These are phyloP conservation scores for Volvox africanus DNA, from an alignment of 139 green algal genomes.

Conservation along the genomic window DNA sequence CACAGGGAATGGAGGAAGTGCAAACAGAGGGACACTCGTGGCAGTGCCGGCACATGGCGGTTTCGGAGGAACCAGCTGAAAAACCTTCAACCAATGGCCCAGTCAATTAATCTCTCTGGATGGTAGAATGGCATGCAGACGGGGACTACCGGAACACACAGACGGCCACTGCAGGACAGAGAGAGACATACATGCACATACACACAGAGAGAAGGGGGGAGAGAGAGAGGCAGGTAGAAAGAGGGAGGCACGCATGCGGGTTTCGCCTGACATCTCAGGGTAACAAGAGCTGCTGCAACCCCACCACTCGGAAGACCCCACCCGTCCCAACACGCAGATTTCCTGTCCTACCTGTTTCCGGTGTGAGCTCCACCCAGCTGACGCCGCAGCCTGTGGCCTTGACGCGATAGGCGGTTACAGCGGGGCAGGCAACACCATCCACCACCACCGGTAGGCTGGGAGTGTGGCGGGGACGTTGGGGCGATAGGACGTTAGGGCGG, in stretches of 20 bases:
- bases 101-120: background rate
- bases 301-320: no score
- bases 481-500: background rate
- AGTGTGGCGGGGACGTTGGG: background rate
- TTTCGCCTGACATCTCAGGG: no score
- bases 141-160: no score
- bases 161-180: no score
- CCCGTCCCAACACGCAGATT: background rate
- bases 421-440: constrained; percentile 11
- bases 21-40: background rate
- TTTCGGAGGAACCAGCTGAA: background rate
- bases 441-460: constrained; percentile 28
- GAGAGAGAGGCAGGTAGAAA: no score
- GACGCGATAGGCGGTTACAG: constrained; percentile 27
- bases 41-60: background rate
- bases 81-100: background rate
- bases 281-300: no score
- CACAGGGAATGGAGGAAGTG: background rate
- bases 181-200: no score
- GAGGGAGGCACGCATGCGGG: no score
- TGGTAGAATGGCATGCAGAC: no score
- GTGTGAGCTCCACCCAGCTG: constrained; percentile 45
- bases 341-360: constrained; percentile 39
- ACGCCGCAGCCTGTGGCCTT: background rate
- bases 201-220: no score